A percentile compares a stretch with the other conserved stretches of the same genome.
Evolutionary conservation across 2,329 filamentous ascomycete genomes (phyloP).

Genomic region (Chaetomium sp.): DNA sequence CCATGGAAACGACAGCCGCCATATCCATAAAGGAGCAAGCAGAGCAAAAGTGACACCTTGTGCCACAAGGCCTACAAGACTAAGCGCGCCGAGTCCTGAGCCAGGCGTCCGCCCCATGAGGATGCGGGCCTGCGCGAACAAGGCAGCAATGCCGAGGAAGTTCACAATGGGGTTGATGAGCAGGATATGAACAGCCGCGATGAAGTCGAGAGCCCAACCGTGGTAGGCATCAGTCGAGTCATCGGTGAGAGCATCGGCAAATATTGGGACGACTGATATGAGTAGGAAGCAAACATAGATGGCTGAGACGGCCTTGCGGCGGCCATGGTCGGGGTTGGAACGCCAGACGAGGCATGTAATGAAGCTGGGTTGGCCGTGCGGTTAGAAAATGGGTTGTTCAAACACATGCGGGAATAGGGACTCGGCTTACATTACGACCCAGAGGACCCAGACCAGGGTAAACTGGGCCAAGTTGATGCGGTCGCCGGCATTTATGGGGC

Average conservation of each 20-base stretch:
- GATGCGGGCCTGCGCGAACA: not conserved
- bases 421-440: not conserved
- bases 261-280: not conserved
- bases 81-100: slow-evolving; percentile 5
- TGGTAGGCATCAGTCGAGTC: not conserved
- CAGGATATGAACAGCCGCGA: not conserved
- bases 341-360: not conserved
- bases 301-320: not conserved
- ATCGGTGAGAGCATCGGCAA: not conserved
- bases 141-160: not conserved
- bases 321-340: slow-evolving; percentile 1
- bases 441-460: not conserved
- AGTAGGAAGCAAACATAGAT: slow-evolving; percentile 1
- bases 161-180: not conserved
- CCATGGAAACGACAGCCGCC: not conserved
- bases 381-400: not conserved
- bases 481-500: not conserved
- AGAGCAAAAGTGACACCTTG: not conserved
- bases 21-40: not conserved
- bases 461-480: slow-evolving; percentile 1
- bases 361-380: not conserved
- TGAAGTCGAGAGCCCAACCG: not conserved
- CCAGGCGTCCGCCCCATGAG: not conserved
- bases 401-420: not conserved
- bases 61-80: not conserved